Conservation (phyloP, 306 rosid species). For the Cicer cuneatum region DNA sequence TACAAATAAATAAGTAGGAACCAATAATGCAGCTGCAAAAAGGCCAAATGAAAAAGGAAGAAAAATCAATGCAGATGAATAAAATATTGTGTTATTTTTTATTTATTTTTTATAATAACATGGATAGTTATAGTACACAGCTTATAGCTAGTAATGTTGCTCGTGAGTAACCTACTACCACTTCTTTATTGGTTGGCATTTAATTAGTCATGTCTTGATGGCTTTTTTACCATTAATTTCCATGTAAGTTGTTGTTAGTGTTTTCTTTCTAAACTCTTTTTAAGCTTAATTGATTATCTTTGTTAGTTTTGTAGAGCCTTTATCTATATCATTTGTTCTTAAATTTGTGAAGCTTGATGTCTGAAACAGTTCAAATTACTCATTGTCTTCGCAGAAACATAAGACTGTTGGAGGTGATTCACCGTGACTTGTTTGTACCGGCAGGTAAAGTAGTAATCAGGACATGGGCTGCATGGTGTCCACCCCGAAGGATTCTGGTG, state of each 20-base stretch:
- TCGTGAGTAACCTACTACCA: constrained; percentile 78
- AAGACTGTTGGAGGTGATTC: constrained; percentile 46
- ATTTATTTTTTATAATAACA: constrained; percentile 1
- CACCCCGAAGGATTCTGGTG: constrained; percentile 77
- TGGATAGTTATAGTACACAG: constrained; percentile 57
- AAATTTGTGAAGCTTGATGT: constrained; percentile 42
- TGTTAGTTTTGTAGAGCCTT: constrained; percentile 36
- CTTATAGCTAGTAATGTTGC: constrained; percentile 47
- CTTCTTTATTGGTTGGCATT: constrained; percentile 80
- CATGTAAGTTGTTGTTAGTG: constrained; percentile 44
- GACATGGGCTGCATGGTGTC: constrained; percentile 94
- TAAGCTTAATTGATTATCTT: constrained; percentile 35
- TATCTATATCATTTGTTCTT: constrained; percentile 40
- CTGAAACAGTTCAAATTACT: constrained; percentile 32
- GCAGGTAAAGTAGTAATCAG: constrained; percentile 58
- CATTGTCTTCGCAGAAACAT: constrained; percentile 25
- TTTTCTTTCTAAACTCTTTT: constrained; percentile 39
- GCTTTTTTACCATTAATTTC: constrained; percentile 49
- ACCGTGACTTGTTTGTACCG: constrained; percentile 47
- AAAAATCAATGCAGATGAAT: constrained; percentile 17
- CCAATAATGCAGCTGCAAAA: constrained; percentile 32
- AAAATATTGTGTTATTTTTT: constrained; percentile 23
- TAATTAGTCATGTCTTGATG: constrained; percentile 52
- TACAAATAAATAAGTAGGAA: constrained; percentile 19
- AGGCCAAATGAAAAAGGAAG: constrained; percentile 8